Evolutionary conservation across 2,329 filamentous ascomycete genomes (phyloP), one percentile per base, ranked within the genome.

Genomic region (Aureobasidium sp.): DNA sequence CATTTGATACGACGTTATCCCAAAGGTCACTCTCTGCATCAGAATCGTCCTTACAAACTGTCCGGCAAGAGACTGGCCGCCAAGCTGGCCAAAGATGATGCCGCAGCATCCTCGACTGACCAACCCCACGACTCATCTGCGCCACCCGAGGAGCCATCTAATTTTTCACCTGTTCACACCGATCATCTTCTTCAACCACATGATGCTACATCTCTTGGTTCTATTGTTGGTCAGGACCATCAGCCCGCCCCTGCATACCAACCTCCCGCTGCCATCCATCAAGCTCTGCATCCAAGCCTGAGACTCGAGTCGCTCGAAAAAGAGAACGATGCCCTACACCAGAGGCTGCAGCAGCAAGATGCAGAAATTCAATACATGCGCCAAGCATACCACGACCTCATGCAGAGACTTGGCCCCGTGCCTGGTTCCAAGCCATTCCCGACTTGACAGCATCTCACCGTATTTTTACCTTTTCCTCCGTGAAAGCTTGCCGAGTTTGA

Each of bases 331-430:
- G 22, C 5, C 4, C n/a, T 60, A n/a, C 45, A 49, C 22, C 22
- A 51, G 5, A 60, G 36, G n/a, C 44, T 60, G 25, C 44, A 42
- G 9, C 44, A 51, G 5, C 45, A 60, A 42, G 56, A 60, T 6
- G 56, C 45, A 17, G 56, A 60, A 12, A 60, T 60, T 7, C 44
- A 49, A 20, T 42, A 49, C 27, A 48, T 60, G 44, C 44, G 56
- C 1, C 56, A 51, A 42, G 56, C 56, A 34, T 60, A 60, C n/a
- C 22, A 41, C 5, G 44, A 60, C 41, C 15, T 60, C 2, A 41
- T 49, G 44, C 20, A 36, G 4, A 49, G 25, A 11, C 9, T 60
- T n/a, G 6, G 17, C 12, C 22, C 17, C 5, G 37, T 17, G 20
- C 22, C 34, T 29, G 20, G n/a, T 3, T 9, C 20, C 12, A 52